phyloP scores from a whole-genome alignment of 306 rosid species.

The Fragaria iinumae region DNA sequence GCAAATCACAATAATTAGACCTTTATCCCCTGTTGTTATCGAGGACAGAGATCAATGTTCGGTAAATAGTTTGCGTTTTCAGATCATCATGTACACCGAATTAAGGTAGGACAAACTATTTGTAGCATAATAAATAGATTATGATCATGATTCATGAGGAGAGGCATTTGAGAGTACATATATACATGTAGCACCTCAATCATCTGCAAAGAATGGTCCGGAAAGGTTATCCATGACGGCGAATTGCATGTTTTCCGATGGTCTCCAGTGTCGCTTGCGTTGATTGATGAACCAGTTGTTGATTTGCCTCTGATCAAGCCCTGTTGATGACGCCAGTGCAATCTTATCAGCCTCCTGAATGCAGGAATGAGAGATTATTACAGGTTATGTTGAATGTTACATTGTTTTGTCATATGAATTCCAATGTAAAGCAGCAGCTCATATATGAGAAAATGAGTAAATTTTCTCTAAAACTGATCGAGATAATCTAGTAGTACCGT shows the following conservation, averaged over 20 bases:
- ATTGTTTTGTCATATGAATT: neutral
- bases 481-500: constrained; percentile 52
- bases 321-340: constrained; percentile 74
- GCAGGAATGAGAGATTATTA: neutral
- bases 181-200: constrained; percentile 30
- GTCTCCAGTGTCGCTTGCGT: constrained; percentile 96
- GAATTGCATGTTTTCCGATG: constrained; percentile 78
- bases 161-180: constrained; percentile 35
- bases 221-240: constrained; percentile 63
- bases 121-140: constrained; percentile 6
- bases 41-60: constrained; percentile 34
- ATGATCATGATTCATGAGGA: neutral
- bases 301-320: constrained; percentile 88
- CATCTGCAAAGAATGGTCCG: constrained; percentile 52
- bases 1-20: neutral
- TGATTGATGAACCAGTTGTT: constrained; percentile 98
- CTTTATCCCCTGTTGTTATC: constrained; percentile 13
- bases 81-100: constrained; percentile 40
- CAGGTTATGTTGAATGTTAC: neutral
- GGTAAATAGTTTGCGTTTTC: constrained; percentile 5
- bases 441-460: neutral
- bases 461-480: neutral
- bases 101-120: constrained; percentile 28
- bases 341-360: constrained; percentile 87
- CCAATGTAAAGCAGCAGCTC: neutral